These are phyloP conservation scores for Sanghuangporus weigelae DNA, from an alignment of 1,284 basidiomycete genomes.

Conservation along the genomic window DNA sequence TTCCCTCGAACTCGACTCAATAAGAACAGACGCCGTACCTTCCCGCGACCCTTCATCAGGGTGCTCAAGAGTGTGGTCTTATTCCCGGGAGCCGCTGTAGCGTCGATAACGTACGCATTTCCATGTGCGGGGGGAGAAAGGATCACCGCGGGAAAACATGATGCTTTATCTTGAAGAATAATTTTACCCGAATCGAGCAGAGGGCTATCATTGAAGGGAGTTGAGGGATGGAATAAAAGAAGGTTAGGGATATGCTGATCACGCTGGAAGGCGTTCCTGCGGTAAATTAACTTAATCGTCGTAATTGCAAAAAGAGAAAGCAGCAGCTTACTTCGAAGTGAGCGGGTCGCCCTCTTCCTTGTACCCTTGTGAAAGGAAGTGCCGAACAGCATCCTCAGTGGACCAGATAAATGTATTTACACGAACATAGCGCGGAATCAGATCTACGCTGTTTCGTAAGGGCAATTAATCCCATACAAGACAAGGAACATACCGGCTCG, in stretches of 20 bases:
- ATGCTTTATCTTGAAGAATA: constrained; percentile 96
- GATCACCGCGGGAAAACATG: constrained; percentile 90
- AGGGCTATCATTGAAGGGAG: constrained; percentile 54
- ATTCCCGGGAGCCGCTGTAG: constrained; percentile 96
- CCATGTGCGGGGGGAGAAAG: constrained; percentile 56
- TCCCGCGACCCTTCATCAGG: constrained; percentile 76
- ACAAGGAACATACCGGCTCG: constrained; percentile 47
- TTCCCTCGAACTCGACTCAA: background rate
- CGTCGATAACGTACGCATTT: constrained; percentile 74
- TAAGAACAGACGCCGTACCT: constrained; percentile 38
- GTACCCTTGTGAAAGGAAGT: constrained; percentile 53
- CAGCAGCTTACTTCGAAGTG: constrained; percentile 38
- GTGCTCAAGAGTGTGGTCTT: constrained; percentile 95
- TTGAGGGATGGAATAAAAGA: constrained; percentile 67
- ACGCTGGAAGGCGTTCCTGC: constrained; percentile 29
- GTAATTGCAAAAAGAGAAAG: background rate
- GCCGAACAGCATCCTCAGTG: constrained; percentile 49
- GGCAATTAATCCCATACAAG: background rate
- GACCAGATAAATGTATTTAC: constrained; percentile 76
- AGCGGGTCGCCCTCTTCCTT: constrained; percentile 39
- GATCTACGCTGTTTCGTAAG: constrained; percentile 35
- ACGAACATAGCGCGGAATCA: constrained; percentile 80
- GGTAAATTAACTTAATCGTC: background rate
- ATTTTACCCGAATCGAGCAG: constrained; percentile 73
- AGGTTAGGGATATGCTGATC: constrained; percentile 82